These are phyloP conservation scores for Erythrophleum ivorense DNA, from an alignment of 331 rosid genomes.

Conservation along the genomic window DNA sequence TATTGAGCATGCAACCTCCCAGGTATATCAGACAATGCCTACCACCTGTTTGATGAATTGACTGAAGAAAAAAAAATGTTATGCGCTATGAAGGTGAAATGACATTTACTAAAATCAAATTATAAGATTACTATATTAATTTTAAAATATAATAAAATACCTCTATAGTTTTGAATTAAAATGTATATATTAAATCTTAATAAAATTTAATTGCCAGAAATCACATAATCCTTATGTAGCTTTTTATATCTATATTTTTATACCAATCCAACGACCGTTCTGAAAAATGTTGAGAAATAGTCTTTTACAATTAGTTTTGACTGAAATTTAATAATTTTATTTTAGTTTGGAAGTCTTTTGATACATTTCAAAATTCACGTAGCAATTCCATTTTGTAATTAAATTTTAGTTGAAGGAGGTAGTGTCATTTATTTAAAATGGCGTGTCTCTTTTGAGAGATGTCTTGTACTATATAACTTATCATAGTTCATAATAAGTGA, in stretches of 20 bases:
- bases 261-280: background rate
- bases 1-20: constrained; percentile 81
- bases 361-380: background rate
- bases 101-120: background rate
- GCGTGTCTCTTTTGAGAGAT: background rate
- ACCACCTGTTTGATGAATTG: constrained; percentile 38
- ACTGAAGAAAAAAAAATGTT: background rate
- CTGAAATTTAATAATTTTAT: background rate
- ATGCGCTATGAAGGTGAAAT: background rate
- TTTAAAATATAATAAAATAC: background rate
- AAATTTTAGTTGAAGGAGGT: background rate
- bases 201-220: background rate
- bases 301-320: background rate
- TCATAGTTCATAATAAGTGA: too few species aligned
- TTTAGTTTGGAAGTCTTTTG: background rate
- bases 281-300: background rate
- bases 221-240: background rate
- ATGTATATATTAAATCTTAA: background rate
- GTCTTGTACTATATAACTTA: constrained; percentile 1
- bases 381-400: background rate
- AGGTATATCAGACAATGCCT: constrained; percentile 52
- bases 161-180: background rate
- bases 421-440: background rate
- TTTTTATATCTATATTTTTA: background rate
- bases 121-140: background rate